These are phyloP conservation scores for Cochlearia excelsa DNA, from an alignment of 345 rosid genomes.

Conservation along the genomic window DNA sequence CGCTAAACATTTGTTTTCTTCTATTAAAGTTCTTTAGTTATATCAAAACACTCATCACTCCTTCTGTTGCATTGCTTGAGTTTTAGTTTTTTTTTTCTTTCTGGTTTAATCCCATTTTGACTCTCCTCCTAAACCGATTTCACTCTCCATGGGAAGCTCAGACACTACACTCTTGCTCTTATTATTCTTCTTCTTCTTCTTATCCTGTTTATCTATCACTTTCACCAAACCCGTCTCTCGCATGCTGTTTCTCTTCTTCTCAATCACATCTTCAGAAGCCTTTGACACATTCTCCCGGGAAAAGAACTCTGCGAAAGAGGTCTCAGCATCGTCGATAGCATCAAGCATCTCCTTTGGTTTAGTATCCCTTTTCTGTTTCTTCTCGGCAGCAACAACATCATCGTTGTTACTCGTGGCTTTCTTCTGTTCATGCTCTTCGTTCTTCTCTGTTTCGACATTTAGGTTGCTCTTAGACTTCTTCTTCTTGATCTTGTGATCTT, in stretches of 20 bases:
- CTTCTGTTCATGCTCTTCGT: conserved; percentile 5
- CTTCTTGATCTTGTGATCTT: conserved; percentile 26
- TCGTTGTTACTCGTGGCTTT: conserved; percentile 16
- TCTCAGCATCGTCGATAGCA: conserved; percentile 55
- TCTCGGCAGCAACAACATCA: conserved; percentile 24
- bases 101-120: conserved; percentile 57
- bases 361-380: conserved; percentile 33
- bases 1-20: no score
- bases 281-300: conserved; percentile 22
- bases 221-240: conserved; percentile 27
- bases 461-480: conserved; percentile 32
- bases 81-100: conserved; percentile 17
- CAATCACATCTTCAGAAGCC: conserved; percentile 23
- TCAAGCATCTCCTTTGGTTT: conserved; percentile 44
- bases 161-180: conserved; percentile 28
- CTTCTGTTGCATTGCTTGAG: neutral
- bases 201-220: conserved; percentile 34
- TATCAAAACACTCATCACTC: neutral
- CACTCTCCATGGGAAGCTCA: conserved; percentile 37
- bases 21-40: no score
- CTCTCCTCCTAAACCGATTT: conserved; percentile 79
- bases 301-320: conserved; percentile 63
- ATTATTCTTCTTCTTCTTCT: conserved; percentile 41
- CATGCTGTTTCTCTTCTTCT: conserved; percentile 31
- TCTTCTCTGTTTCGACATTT: conserved; percentile 9